Evolutionary conservation across 108 stramenopile genomes (phyloP), one percentile per base, ranked within the genome.

Genomic region (Skeletonema menzelii): DNA sequence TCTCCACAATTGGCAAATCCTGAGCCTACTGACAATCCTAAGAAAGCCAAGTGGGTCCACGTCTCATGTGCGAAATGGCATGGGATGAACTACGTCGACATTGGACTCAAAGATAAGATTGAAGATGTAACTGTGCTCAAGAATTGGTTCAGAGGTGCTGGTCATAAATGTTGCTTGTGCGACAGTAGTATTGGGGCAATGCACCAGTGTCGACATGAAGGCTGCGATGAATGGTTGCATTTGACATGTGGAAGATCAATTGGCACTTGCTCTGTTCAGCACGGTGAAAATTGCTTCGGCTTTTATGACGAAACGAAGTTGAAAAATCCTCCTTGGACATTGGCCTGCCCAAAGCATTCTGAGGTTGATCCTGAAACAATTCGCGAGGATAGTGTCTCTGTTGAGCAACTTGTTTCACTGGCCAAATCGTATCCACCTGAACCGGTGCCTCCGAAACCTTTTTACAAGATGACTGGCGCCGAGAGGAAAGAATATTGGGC

Each of bases 31-130:
- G 34, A 68, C 31, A 32, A 40, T 3, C 38, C 70, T 3, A 56
- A 53, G 40, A 77, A 81, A 64, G 61, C 72, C 24, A 88, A 86
- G 68, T 95, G 88, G 88, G 88, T 90, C 14, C 91, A 95, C 73
- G 81, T 87, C 44, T 64, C 67, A 2, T 96, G 95, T 76, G 91
- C 95, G 10, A 96, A 96, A 59, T 96, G 95, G 95, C 89, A 87
- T 59, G 95, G 95, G 14, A 73, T 93, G 27, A 63, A 85, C 35
- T 91, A 92, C 55, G 70, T 90, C 14, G 84, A 80, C 26, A 66
- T 75, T 19, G 67, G 35, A 27, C 22, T 44, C 47, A 72, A 77
- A 57, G 75, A 80, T 31, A 79, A 82, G 20, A 79, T 96, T n/a
- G 95, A 93, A 70, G 86, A 91, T 69, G 81, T 88, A 26, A 69